Evolutionary conservation across 2,329 filamentous ascomycete genomes (phyloP), one percentile per base, ranked within the genome.

Genomic region (Trematosphaeria pertusa): DNA sequence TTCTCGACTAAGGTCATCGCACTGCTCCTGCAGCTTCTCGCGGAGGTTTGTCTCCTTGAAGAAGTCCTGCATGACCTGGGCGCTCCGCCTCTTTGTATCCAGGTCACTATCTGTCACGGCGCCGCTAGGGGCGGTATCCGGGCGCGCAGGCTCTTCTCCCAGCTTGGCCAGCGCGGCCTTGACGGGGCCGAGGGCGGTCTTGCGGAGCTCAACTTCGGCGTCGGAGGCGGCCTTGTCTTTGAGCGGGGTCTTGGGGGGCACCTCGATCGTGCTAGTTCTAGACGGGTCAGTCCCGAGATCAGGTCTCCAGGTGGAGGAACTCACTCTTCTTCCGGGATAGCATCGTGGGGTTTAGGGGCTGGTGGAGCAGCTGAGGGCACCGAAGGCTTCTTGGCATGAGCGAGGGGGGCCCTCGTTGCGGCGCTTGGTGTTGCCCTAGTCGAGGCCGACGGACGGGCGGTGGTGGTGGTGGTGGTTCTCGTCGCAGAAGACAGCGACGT

Each of bases 61-160:
- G 51, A 72, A 72, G 50, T 72, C 67, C 19, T 70, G 67, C 69
- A 72, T 71, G 33, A 71, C 64, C 49, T 69, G 61, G 5, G 61
- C 61, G 50, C 64, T 70, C 37, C 61, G 61, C 15, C 65, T 46
- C 48, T 64, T 65, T 35, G 55, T 64, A 37, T 72, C 69, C 11
- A 61, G 40, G 18, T 71, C 65, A 41, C 58, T 49, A 36, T 69
- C 67, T 11, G 56, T 45, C 37, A 52, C 61, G 15, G 64, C 48
- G 26, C 62, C 64, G 33, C 54, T 64, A 24, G 69, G 69, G 7
- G 67, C 65, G 10, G 67, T 70, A 39, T 65, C 67, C 24, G 67
- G 67, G 12, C 67, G 60, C 37, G 43, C 50, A 21, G 50, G 33
- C 33, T 64, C 62, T 36, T 65, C 64, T 22, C 60, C 61, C 37